Evolutionary conservation across 2,329 filamentous ascomycete genomes (phyloP).

Genomic region (Waltergamsia citrina): DNA sequence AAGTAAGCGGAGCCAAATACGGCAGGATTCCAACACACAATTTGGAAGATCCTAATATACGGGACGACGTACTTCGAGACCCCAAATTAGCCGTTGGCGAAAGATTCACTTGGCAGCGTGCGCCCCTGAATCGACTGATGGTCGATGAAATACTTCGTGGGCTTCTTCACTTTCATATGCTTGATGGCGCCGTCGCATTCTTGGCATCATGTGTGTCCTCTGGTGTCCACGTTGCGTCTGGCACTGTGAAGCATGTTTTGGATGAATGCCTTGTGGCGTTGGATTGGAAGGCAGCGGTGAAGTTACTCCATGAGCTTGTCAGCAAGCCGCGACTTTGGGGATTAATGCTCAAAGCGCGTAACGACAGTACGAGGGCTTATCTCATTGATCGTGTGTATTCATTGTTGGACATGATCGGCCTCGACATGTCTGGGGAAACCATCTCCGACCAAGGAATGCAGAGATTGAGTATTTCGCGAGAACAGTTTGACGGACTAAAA

Average conservation of each 20-base stretch:
- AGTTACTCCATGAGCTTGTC: constrained; percentile 18
- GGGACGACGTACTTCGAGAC: no score
- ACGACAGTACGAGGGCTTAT: constrained; percentile 11
- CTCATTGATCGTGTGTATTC: constrained; percentile 20
- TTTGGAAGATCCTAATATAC: no score
- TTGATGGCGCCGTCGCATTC: constrained; percentile 32
- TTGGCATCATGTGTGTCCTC: constrained; percentile 28
- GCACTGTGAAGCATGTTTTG: constrained; percentile 25
- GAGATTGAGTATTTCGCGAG: constrained; percentile 6
- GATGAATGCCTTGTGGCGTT: constrained; percentile 29
- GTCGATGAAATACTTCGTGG: constrained; percentile 36
- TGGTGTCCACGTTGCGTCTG: constrained; percentile 18
- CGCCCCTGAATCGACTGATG: constrained; percentile 24
- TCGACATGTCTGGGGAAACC: constrained; percentile 13
- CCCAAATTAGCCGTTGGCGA: constrained; percentile 16
- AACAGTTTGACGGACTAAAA: background rate
- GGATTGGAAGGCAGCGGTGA: constrained; percentile 26
- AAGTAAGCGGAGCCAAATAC: constrained; percentile 26
- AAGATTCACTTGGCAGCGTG: constrained; percentile 29
- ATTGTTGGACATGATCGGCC: constrained; percentile 25
- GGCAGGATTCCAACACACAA: no score
- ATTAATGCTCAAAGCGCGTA: constrained; percentile 10
- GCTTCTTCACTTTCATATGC: constrained; percentile 35
- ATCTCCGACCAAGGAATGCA: constrained; percentile 13
- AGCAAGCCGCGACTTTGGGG: constrained; percentile 14